phyloP scores from a whole-genome alignment of 257 asterid species.

The Leptodermis oblonga region DNA sequence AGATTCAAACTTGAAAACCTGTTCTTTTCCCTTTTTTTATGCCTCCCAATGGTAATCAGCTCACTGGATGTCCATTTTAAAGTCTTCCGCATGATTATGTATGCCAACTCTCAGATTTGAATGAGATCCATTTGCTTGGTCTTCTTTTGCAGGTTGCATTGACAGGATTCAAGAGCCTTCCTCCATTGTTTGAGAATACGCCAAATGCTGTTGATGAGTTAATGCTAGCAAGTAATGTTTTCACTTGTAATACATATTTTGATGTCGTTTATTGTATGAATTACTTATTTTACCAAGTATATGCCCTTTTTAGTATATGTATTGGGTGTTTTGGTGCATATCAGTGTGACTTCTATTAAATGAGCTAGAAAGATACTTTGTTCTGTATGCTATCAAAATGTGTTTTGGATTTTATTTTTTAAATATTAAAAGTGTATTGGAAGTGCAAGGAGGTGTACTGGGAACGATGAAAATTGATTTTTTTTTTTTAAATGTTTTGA shows the following conservation, averaged over 20 bases:
- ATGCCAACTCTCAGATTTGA: background rate
- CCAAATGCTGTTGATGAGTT: constrained; percentile 40
- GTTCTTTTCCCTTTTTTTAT: no score
- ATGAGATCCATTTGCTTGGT: background rate
- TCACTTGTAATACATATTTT: background rate
- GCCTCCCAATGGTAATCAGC: background rate
- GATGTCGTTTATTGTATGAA: background rate
- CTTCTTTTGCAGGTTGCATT: constrained; percentile 35
- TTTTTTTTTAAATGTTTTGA: no score
- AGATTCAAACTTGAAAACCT: background rate
- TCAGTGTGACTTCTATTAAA: background rate
- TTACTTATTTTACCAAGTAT: background rate
- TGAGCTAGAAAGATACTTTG: background rate
- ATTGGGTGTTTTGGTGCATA: background rate
- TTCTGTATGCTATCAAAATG: no score
- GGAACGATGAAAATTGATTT: no score
- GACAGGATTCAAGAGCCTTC: constrained; percentile 45
- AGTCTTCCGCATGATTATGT: background rate
- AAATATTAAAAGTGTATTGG: no score
- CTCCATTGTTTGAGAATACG: constrained; percentile 46
- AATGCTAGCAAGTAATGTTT: constrained; percentile 44
- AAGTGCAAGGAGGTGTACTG: no score
- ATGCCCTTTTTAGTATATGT: background rate
- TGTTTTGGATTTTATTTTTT: no score
- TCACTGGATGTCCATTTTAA: background rate